phyloP scores from a whole-genome alignment of 257 asterid genomes.

The Scutellaria baicalensis region DNA sequence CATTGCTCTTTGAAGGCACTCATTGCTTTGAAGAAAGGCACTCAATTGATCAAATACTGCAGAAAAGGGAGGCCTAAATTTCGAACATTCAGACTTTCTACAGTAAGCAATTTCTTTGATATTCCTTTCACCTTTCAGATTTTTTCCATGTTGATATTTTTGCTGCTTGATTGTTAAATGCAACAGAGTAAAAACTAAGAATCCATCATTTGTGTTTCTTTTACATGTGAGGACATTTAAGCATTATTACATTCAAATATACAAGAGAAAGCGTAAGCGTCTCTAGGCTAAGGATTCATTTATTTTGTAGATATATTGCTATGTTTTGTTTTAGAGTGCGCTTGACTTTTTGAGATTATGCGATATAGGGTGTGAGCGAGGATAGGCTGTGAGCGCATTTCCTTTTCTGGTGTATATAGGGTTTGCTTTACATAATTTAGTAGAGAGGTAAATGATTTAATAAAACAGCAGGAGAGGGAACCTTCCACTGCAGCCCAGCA shows the following conservation, averaged over 20 bases:
- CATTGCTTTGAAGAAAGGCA: slow-evolving; percentile 80
- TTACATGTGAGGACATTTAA: not conserved
- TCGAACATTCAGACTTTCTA: slow-evolving; percentile 76
- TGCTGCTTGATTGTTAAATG: not conserved
- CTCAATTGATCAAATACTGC: slow-evolving; percentile 85
- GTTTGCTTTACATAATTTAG: not conserved
- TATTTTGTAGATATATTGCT: not conserved
- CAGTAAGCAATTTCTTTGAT: slow-evolving; percentile 41
- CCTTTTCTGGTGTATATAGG: not conserved
- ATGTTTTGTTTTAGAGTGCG: not conserved
- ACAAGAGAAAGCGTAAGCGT: not conserved
- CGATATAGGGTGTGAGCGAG: not conserved
- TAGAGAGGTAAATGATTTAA: not conserved
- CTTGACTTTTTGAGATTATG: not conserved
- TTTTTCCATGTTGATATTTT: not conserved
- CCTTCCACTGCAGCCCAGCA: not conserved
- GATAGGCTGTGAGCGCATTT: too few relatives aligned
- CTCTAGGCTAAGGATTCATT: not conserved
- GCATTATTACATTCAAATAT: not conserved
- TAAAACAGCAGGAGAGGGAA: not conserved
- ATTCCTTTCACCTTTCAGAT: not conserved
- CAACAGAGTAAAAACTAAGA: not conserved
- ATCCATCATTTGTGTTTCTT: not conserved
- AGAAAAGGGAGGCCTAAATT: slow-evolving; percentile 87
- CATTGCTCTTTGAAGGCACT: slow-evolving; percentile 49